Evolutionary conservation across 2,329 filamentous ascomycete species (phyloP), one percentile per base, ranked within the genome.

Genomic region (Celoporthe dispersa): DNA sequence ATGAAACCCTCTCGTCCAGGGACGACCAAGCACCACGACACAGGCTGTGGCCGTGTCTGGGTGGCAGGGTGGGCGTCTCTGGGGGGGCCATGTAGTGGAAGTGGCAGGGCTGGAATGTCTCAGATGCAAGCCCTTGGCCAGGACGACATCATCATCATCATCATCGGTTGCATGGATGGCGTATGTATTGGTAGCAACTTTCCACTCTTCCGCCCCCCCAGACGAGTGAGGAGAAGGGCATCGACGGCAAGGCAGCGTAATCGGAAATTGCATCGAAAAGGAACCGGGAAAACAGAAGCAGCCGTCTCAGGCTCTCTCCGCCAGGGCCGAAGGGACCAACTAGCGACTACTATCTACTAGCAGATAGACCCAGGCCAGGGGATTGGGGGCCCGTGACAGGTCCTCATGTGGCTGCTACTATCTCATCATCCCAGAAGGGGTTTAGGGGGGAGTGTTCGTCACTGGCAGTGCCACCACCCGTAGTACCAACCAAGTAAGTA

Each of bases 391-490:
- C 25, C 64, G 64, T 66, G 64, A 66, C 64, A 41, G 33, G 35
- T 39, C 33, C 64, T 35, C 64, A 22, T 39, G 64, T 51, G 48
- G 64, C 44, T 28, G 44, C 37, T 35, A 55, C 37, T 35, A 55
- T 55, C 41, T 39, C 64, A 66, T 66, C 64, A 66, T 57, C 64
- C 33, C 8, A 33, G 22, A n/a, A 5, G 44, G 44, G 44, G 44
- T 6, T 11, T n/a, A 19, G 44, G 33, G 28, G 33, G 28, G 33
- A 9, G 48, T 12, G 19, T 39, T 57, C 64, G n/a, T 57, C 48
- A 57, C 48, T 55, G 63, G 9, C 48, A 48, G 44, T 53, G 35
- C 63, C 57, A 37, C 28, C 28, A 19, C 3, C 3, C 53, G 31
- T 14, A 59, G 22, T 57, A 33, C 28, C 3, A 14, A 28, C 51